A percentile compares a stretch with the other conserved stretches of the same genome.
These are phyloP conservation scores for Brassica cretica DNA, from an alignment of 345 rosid genomes.

Conservation along the genomic window DNA sequence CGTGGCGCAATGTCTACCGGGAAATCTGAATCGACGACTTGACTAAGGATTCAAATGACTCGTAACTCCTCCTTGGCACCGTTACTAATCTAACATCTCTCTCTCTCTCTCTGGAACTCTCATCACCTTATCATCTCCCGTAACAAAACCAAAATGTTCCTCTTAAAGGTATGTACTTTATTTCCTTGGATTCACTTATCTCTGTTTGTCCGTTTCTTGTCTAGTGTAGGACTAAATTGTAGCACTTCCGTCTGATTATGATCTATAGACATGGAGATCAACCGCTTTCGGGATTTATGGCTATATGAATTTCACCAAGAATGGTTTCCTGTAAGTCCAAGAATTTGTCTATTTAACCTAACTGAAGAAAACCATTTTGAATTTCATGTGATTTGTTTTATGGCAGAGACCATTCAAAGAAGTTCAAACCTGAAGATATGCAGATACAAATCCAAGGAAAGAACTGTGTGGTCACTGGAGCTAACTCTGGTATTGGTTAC, in stretches of 20 bases:
- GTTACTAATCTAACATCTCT: slow-evolving; percentile 10
- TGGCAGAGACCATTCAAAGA: slow-evolving; percentile 69
- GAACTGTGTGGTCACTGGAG: slow-evolving; percentile 92
- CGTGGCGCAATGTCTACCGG: slow-evolving; percentile 28
- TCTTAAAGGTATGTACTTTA: slow-evolving; percentile 52
- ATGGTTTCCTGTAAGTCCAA: slow-evolving; percentile 66
- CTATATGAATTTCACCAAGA: slow-evolving; percentile 75
- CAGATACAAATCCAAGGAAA: slow-evolving; percentile 59
- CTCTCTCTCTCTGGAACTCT: slow-evolving; percentile 16
- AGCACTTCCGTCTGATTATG: slow-evolving; percentile 8
- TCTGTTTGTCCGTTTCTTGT: neutral
- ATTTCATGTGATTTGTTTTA: neutral
- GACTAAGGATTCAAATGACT: neutral
- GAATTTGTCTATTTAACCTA: neutral
- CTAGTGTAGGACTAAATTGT: neutral
- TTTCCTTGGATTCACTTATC: neutral
- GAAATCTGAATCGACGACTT: slow-evolving; percentile 4
- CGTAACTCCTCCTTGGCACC: neutral
- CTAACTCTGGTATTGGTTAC: slow-evolving; percentile 88
- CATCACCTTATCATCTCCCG: neutral
- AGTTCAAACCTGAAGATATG: slow-evolving; percentile 70
- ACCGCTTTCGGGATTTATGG: slow-evolving; percentile 80
- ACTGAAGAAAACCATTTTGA: neutral
- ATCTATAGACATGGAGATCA: slow-evolving; percentile 67
- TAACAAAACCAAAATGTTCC: slow-evolving; percentile 52